Evolutionary conservation across 306 rosid genomes (phyloP).

Genomic region (Corylus heterophylla): DNA sequence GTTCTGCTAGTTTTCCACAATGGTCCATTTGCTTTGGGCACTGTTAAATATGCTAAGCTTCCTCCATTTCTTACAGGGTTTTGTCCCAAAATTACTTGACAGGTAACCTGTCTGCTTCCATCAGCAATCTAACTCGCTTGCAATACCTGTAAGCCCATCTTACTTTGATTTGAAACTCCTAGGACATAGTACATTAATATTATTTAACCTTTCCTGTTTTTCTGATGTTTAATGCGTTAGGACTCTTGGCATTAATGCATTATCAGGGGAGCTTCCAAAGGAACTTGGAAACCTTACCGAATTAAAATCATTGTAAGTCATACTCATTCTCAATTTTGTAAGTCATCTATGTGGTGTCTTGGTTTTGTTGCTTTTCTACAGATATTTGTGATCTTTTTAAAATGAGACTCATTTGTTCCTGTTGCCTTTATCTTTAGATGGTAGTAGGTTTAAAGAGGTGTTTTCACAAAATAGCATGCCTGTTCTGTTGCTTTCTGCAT

Average conservation of each 20-base stretch:
- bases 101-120: conserved; percentile 60
- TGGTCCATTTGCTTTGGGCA: not conserved
- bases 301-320: conserved; percentile 47
- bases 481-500: not conserved
- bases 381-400: not conserved
- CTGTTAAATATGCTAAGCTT: conserved; percentile 1
- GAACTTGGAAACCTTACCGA: conserved; percentile 62
- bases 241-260: conserved; percentile 53
- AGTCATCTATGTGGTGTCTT: not conserved
- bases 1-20: not conserved
- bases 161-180: not conserved
- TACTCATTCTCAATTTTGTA: not conserved
- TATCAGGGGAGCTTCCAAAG: conserved; percentile 76
- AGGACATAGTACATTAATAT: not conserved
- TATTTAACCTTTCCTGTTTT: not conserved
- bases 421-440: not conserved
- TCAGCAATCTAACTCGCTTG: conserved; percentile 66
- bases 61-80: conserved; percentile 41
- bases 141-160: conserved; percentile 57
- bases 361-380: not conserved
- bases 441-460: not conserved
- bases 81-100: conserved; percentile 62
- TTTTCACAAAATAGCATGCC: not conserved
- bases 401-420: not conserved
- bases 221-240: conserved; percentile 29